Evolutionary conservation across 306 rosid species (phyloP), one percentile per base, ranked within the genome.

Genomic region (Begonia masoniana): DNA sequence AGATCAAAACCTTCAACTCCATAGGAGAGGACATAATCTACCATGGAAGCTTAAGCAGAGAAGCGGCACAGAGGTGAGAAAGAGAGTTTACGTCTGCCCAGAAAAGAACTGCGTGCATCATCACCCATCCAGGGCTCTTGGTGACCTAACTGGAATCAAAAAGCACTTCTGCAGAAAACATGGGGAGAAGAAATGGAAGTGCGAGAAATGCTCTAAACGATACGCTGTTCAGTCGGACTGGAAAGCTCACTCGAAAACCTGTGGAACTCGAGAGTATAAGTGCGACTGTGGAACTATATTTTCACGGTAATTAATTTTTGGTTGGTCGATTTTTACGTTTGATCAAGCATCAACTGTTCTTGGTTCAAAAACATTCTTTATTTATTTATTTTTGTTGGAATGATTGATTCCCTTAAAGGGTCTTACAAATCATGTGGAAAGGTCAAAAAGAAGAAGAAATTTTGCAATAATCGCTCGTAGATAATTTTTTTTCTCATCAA

Each of bases 11-110:
- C 84, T 87, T 31, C 96, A 87, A 56, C 87, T 87, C 6, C 96
- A 87, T 57, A 35, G 96, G 56, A 59, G 96, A 1, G 96, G 96
- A 51, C 96, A 87, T 43, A 87, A 87, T 52, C 96, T 87, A 43
- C 96, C 96, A 4, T 87, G 96, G 96, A 87, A 87, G 72, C 83
- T 87, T 4, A 83, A 83, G 81, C 96, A 87, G 24, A 76, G 96
- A 46, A 76, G 79, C 1, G 67, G 69, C 62, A 87, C 76, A 15
- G 96, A 83, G 53, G 35, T 59, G 10, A 87, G 42, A 64, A 87
- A 83, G 62, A 67, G 91, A 11, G 96, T 87, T 41, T 87, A 83
- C 57, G 96, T 87, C 7, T 87, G 96, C 52, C 96, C 96, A 0
- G 96, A 87, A 57, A 81, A 78, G 64, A 78, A 41, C 14, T 87